Evolutionary conservation across 345 rosid genomes (phyloP).

Genomic region (Anastatica hierochuntica): DNA sequence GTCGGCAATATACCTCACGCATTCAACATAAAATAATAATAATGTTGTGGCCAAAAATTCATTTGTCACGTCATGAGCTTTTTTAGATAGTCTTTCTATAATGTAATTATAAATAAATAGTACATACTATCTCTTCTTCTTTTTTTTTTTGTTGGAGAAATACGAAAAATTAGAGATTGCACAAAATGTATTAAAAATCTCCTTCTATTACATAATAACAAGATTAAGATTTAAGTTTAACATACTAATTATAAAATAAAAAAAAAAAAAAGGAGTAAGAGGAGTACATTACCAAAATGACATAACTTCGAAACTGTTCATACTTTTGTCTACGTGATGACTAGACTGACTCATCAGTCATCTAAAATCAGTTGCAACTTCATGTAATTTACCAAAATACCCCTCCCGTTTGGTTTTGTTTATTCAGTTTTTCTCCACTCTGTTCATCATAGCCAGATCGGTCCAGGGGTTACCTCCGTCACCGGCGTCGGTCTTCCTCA

Average conservation of each 20-base stretch:
- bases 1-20: constrained; percentile 16
- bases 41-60: background rate
- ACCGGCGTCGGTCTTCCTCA: constrained; percentile 14
- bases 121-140: no score
- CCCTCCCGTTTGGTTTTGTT: background rate
- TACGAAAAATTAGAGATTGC: background rate
- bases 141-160: no score
- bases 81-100: no score
- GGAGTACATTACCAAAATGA: constrained; percentile 15
- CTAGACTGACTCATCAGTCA: constrained; percentile 5
- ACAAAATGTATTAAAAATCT: background rate
- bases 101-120: no score
- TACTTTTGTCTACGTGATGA: no score
- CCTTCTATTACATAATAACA: constrained; percentile 9
- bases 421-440: constrained; percentile 23
- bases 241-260: background rate
- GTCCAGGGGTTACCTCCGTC: constrained; percentile 16
- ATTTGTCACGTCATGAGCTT: background rate
- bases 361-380: constrained; percentile 8
- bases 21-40: background rate
- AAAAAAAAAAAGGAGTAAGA: background rate
- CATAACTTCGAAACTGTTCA: constrained; percentile 13
- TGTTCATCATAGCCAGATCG: constrained; percentile 28
- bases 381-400: constrained; percentile 11
- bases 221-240: background rate